phyloP scores from a whole-genome alignment of 2,329 filamentous ascomycete species.

The Leptoxyphium fumago region DNA sequence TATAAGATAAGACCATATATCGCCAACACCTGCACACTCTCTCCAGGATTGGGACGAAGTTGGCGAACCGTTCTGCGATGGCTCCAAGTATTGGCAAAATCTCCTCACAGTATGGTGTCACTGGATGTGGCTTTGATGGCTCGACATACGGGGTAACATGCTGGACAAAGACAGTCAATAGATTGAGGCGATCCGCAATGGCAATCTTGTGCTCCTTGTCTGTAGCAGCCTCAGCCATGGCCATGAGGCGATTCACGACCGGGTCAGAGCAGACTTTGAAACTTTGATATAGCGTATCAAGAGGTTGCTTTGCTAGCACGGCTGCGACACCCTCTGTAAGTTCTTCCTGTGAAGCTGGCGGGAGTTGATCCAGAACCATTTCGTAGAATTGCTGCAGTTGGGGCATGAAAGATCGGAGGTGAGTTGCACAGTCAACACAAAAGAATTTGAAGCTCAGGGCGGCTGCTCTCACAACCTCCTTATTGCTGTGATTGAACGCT shows the following conservation, averaged over 20 bases:
- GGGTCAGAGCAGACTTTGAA: slow-evolving; percentile 91
- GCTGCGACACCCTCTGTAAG: slow-evolving; percentile 89
- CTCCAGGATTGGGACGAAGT: slow-evolving; percentile 80
- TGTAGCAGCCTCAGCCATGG: slow-evolving; percentile 70
- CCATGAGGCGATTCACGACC: slow-evolving; percentile 70
- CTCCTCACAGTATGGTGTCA: slow-evolving; percentile 91
- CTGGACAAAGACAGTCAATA: slow-evolving; percentile 84
- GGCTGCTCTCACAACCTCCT: slow-evolving; percentile 80
- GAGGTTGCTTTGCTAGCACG: slow-evolving; percentile 75
- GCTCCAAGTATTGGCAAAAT: slow-evolving; percentile 78
- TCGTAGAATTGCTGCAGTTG: slow-evolving; percentile 90
- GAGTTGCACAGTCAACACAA: slow-evolving; percentile 82
- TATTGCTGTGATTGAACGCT: slow-evolving; percentile 76
- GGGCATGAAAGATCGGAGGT: slow-evolving; percentile 67
- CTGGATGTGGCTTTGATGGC: slow-evolving; percentile 63
- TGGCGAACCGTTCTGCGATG: slow-evolving; percentile 75
- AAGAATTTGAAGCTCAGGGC: slow-evolving; percentile 95
- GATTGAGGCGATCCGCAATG: slow-evolving; percentile 83
- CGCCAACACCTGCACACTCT: slow-evolving; percentile 90
- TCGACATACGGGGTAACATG: slow-evolving; percentile 59
- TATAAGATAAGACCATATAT: slow-evolving; percentile 91
- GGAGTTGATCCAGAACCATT: slow-evolving; percentile 72
- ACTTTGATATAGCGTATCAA: slow-evolving; percentile 64
- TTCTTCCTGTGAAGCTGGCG: slow-evolving; percentile 79
- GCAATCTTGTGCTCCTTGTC: slow-evolving; percentile 73